A percentile compares a stretch with the other conserved stretches of the same genome.
Conservation (phyloP, 108 stramenopile species). For the Fragilaria radians region DNA sequence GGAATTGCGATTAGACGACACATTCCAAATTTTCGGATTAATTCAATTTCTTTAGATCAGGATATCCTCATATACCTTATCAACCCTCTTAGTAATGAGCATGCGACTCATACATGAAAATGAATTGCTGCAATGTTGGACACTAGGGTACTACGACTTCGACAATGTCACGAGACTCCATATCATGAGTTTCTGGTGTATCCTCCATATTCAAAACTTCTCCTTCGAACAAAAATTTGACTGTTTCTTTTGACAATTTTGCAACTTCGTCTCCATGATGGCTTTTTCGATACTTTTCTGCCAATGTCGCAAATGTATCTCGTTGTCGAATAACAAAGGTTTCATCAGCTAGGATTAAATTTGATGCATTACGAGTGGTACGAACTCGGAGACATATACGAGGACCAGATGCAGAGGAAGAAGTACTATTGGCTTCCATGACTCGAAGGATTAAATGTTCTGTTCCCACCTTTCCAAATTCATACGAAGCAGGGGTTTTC, state of each 20-base stretch:
- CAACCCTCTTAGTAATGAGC: too few relatives aligned
- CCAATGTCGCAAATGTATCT: constrained; percentile 15
- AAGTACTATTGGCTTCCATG: not conserved
- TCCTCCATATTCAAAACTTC: constrained; percentile 28
- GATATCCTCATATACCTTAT: not conserved
- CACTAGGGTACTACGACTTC: constrained; percentile 38
- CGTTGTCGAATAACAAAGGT: constrained; percentile 10
- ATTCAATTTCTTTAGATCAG: not conserved
- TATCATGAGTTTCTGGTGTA: constrained; percentile 52
- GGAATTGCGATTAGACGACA: too few relatives aligned
- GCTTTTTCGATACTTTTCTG: constrained; percentile 14
- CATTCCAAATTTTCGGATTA: not conserved
- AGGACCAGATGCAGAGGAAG: not conserved
- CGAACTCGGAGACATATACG: not conserved
- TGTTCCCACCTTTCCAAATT: not conserved
- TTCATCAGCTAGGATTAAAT: not conserved
- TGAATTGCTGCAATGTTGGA: too few relatives aligned
- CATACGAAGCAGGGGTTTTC: not conserved
- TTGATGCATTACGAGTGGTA: constrained; percentile 3
- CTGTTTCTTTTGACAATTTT: constrained; percentile 35
- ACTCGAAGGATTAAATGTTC: not conserved
- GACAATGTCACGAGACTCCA: constrained; percentile 66
- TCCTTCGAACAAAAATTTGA: constrained; percentile 36
- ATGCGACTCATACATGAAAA: too few relatives aligned
- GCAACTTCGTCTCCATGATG: constrained; percentile 13